Conservation (phyloP, 805 yeast species). For the Yamadazyma nakazawae region DNA sequence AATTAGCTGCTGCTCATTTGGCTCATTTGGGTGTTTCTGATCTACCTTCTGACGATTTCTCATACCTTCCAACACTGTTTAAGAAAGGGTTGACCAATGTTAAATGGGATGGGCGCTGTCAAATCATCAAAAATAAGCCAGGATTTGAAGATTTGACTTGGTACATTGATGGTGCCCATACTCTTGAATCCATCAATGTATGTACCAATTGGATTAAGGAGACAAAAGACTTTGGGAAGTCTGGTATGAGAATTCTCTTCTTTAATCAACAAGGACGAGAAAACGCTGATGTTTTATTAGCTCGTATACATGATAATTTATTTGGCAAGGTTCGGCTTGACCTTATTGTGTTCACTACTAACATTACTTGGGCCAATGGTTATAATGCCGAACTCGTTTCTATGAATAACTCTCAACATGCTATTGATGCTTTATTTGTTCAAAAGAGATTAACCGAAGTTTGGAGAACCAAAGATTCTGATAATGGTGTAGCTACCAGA, state of each 20-base stretch:
- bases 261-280: slow-evolving; percentile 96
- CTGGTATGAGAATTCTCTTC: slow-evolving; percentile 49
- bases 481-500: slow-evolving; percentile 23
- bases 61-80: slow-evolving; percentile 47
- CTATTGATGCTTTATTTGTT: slow-evolving; percentile 74
- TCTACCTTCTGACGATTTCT: slow-evolving; percentile 19
- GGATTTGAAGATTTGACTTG: slow-evolving; percentile 53
- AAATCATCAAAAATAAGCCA: slow-evolving; percentile 50
- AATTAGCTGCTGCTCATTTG: slow-evolving; percentile 62
- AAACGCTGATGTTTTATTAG: slow-evolving; percentile 58
- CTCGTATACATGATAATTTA: slow-evolving; percentile 43
- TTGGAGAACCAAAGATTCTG: slow-evolving; percentile 53
- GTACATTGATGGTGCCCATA: slow-evolving; percentile 95
- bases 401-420: slow-evolving; percentile 74
- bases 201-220: slow-evolving; percentile 74
- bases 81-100: slow-evolving; percentile 61
- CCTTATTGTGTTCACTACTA: slow-evolving; percentile 82
- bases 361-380: slow-evolving; percentile 87
- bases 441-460: slow-evolving; percentile 70
- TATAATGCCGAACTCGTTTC: slow-evolving; percentile 84
- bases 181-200: slow-evolving; percentile 80
- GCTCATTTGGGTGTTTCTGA: slow-evolving; percentile 40
- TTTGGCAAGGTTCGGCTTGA: slow-evolving; percentile 52
- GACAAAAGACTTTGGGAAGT: slow-evolving; percentile 7
- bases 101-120: slow-evolving; percentile 96